These are phyloP conservation scores for Pyrenophora tritici-repentis DNA, from an alignment of 2,329 filamentous ascomycete species.

Conservation along the genomic window DNA sequence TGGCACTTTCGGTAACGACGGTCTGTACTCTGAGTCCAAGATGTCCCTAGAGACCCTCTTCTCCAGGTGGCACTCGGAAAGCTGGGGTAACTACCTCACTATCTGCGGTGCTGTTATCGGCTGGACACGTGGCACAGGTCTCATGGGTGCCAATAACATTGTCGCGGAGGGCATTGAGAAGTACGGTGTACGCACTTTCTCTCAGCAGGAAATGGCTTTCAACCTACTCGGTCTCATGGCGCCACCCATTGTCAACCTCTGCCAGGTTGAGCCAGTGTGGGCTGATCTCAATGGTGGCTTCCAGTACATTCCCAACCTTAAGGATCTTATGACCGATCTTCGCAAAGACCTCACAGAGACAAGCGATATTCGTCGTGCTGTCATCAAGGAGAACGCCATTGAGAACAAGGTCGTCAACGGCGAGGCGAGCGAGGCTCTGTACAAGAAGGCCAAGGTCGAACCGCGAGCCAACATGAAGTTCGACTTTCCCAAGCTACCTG, in stretches of 20 bases:
- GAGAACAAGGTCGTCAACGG: slow-evolving; percentile 98
- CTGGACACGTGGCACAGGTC: slow-evolving; percentile 96
- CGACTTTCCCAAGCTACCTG: slow-evolving; percentile 85
- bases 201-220: slow-evolving; percentile 99
- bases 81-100: slow-evolving; percentile 95
- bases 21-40: slow-evolving; percentile 98
- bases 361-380: slow-evolving; percentile 88
- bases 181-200: slow-evolving; percentile 96
- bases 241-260: slow-evolving; percentile 89
- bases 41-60: slow-evolving; percentile 95
- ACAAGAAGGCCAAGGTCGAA: slow-evolving; percentile 92
- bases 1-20: slow-evolving; percentile 96
- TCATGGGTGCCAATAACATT: slow-evolving; percentile 98
- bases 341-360: slow-evolving; percentile 95
- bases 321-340: slow-evolving; percentile 89
- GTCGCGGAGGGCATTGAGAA: slow-evolving; percentile 96
- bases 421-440: slow-evolving; percentile 85
- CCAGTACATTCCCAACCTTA: slow-evolving; percentile 95
- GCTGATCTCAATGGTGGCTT: slow-evolving; percentile 97
- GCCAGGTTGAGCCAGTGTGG: slow-evolving; percentile 93
- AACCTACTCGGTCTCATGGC: slow-evolving; percentile 97
- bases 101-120: slow-evolving; percentile 98
- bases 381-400: slow-evolving; percentile 92
- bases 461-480: slow-evolving; percentile 98
- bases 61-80: slow-evolving; percentile 98